Conservation (phyloP, 2,329 filamentous ascomycete genomes). For the Botryotinia globosa region DNA sequence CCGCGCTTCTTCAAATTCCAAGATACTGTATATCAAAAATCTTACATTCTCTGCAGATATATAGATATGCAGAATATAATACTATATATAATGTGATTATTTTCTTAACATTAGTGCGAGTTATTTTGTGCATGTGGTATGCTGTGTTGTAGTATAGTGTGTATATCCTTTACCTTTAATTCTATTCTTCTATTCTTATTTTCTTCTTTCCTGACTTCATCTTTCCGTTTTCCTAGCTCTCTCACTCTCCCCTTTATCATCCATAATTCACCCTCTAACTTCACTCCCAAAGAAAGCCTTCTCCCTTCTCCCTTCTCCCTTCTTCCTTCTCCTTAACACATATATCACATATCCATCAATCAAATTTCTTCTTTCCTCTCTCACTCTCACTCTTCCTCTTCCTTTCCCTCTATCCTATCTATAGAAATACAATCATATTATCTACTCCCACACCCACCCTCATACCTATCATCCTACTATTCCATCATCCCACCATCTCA, state of each 20-base stretch:
- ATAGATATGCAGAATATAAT: too few species aligned
- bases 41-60: background rate
- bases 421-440: fast-evolving
- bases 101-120: too few species aligned
- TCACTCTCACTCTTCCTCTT: too few species aligned
- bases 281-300: too few species aligned
- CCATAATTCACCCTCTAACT: too few species aligned
- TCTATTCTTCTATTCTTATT: too few species aligned
- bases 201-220: too few species aligned
- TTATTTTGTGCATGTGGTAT: background rate
- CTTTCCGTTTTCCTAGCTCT: too few species aligned
- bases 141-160: background rate
- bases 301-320: too few species aligned
- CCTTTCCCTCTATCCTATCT: background rate
- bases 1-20: background rate
- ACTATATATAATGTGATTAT: too few species aligned
- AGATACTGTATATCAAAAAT: background rate
- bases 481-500: too few species aligned
- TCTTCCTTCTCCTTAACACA: fast-evolving
- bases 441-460: background rate
- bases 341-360: background rate
- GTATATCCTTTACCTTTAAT: background rate
- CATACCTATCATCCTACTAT: background rate
- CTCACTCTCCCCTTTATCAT: too few species aligned
- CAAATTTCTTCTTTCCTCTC: background rate